Base-by-base conservation (phyloP, 2,329 filamentous ascomycete species). In the Fusarium sp. region DNA sequence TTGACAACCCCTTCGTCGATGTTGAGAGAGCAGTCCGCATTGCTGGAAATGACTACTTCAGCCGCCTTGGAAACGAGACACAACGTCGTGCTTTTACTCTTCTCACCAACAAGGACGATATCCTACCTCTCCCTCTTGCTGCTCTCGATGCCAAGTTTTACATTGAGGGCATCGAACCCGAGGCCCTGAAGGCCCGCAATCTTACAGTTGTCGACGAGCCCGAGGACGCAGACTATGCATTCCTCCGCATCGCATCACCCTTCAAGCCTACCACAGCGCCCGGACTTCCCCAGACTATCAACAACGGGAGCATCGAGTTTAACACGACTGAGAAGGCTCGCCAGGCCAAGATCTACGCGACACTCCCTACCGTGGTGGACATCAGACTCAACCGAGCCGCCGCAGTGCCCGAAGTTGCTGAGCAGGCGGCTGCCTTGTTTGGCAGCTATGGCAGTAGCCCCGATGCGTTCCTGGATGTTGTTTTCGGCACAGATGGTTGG, bases 1-100 rank as follows among this genome's bases (percentile, higher is more conserved):
- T 86, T 49, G 83, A 86, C 14, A 79, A 82, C 47, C 83, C 82
- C 0, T 86, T 83, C 43, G 80, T 85, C 6, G 81, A 86, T 57
- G 75, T 77, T 2, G 80, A 81, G 0, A 51, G 22, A 17, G 47
- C 65, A 1, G 47, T 25, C 0, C 72, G 75, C 4, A 68, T 81
- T 4, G 83, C 84, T 19, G 83, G 82, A 5, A 82, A 82, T 33
- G 71, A 77, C 11, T 80, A 82, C 58, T 85, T 84, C 62, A 68
- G 60, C 32, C 70, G 71, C 15, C 51, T 75, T 8, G 72, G 70
- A 17, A 62, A 65, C 15, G 70, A 76, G 33, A 73, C 73, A 0
- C 75, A 76, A 45, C 67, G 72, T 1, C 67, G 68, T 7, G 74
- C 75, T 3, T 73, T 72, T 19, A 77, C 75, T 2, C 69, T 77